phyloP scores from a whole-genome alignment of 75 land plant species.

The Ceratopteris richardii region DNA sequence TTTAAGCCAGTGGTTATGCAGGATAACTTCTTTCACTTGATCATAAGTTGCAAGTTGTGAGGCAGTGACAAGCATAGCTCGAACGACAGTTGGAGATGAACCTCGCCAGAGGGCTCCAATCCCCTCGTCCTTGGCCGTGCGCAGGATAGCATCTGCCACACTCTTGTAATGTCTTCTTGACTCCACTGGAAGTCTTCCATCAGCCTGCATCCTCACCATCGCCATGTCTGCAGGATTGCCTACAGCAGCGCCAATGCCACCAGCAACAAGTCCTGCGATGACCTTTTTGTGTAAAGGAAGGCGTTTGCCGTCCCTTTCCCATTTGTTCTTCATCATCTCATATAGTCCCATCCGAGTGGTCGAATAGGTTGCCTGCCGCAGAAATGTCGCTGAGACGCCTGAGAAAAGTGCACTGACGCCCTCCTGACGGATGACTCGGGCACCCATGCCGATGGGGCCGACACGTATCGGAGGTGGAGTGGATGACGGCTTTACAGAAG shows the following conservation, averaged over 20 bases:
- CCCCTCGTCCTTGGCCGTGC: conserved; percentile 53
- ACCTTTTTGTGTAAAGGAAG: conserved; percentile 48
- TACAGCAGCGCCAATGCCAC: conserved; percentile 61
- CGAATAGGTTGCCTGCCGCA: conserved; percentile 75
- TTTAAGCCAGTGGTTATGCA: conserved; percentile 13
- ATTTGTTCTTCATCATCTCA: conserved; percentile 52
- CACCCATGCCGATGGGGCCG: conserved; percentile 45
- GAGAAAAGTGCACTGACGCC: conserved; percentile 57
- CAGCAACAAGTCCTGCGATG: conserved; percentile 54
- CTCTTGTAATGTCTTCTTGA: conserved; percentile 52
- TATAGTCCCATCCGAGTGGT: conserved; percentile 91
- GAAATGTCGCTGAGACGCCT: conserved; percentile 84
- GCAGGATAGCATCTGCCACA: conserved; percentile 48
- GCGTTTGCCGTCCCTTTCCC: conserved; percentile 43
- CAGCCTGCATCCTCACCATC: conserved; percentile 67
- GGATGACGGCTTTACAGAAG: conserved; percentile 1
- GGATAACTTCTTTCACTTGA: conserved; percentile 45
- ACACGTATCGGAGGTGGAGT: conserved; percentile 5
- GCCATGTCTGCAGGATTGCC: conserved; percentile 88
- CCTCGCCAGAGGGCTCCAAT: conserved; percentile 58
- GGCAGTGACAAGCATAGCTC: conserved; percentile 80
- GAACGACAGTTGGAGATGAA: conserved; percentile 53
- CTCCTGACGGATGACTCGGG: conserved; percentile 48
- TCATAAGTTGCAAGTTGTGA: conserved; percentile 83
- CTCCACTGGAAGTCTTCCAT: conserved; percentile 19